These are phyloP conservation scores for Schoenoplectus triqueter DNA, from an alignment of 202 grass and related monocot species.

Conservation along the genomic window DNA sequence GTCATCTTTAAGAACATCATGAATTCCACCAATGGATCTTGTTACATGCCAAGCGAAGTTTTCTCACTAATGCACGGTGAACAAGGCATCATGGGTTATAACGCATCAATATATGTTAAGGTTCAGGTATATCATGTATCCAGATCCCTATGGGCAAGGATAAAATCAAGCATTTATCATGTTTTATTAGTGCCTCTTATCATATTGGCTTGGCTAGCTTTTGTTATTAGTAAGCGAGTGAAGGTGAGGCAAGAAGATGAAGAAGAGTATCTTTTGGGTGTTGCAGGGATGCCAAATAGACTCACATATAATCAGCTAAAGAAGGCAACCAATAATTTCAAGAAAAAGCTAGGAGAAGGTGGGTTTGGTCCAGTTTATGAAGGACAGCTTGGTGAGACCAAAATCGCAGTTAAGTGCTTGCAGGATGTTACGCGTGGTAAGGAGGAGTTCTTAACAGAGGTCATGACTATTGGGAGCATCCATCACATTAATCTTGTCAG, in stretches of 20 bases:
- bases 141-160: conserved; percentile 34
- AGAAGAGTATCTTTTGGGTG: conserved; percentile 46
- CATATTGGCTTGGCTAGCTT: conserved; percentile 37
- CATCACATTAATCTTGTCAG: conserved; percentile 96
- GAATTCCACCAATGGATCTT: conserved; percentile 56
- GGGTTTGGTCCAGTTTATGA: conserved; percentile 76
- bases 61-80: conserved; percentile 69
- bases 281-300: conserved; percentile 66
- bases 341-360: conserved; percentile 74
- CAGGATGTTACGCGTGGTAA: conserved; percentile 63
- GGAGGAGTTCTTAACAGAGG: conserved; percentile 84
- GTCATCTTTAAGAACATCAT: conserved; percentile 48
- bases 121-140: conserved; percentile 46
- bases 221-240: conserved; percentile 47
- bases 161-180: conserved; percentile 47
- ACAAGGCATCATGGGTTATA: conserved; percentile 47
- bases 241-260: conserved; percentile 54
- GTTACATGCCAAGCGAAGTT: conserved; percentile 55
- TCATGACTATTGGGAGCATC: conserved; percentile 73
- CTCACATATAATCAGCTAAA: conserved; percentile 69
- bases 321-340: conserved; percentile 78
- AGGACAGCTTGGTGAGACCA: conserved; percentile 57
- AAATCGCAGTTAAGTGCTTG: conserved; percentile 75
- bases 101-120: conserved; percentile 73
- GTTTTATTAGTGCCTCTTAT: conserved; percentile 42